phyloP scores from a whole-genome alignment of 2,329 filamentous ascomycete species.

The Thielaviopsis punctulata region DNA sequence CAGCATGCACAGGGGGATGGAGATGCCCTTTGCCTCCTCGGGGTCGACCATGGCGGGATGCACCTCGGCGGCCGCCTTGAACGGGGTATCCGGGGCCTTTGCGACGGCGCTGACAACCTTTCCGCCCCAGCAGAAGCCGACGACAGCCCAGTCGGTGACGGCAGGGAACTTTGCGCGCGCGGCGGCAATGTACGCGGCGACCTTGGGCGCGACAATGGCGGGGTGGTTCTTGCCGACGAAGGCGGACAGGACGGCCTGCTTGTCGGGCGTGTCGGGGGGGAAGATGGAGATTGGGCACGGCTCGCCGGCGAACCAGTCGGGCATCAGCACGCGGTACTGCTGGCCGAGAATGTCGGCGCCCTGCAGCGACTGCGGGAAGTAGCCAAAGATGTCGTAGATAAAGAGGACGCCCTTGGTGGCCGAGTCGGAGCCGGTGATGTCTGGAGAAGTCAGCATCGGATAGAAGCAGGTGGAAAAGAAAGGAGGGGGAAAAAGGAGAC shows the following conservation, averaged over 20 bases:
- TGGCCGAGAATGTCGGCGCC: conserved; percentile 50
- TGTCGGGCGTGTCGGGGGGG: conserved; percentile 47
- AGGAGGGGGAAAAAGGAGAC: conserved; percentile 7
- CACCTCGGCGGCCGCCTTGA: conserved; percentile 33
- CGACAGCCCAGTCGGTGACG: conserved; percentile 40
- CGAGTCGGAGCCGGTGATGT: conserved; percentile 30
- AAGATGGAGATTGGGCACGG: conserved; percentile 42
- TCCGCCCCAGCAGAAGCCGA: conserved; percentile 56
- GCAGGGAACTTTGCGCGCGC: conserved; percentile 33
- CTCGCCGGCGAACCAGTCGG: conserved; percentile 74
- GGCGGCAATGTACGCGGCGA: conserved; percentile 38
- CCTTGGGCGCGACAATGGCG: conserved; percentile 27
- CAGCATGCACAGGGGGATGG: conserved; percentile 43
- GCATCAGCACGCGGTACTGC: conserved; percentile 76
- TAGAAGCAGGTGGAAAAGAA: background rate
- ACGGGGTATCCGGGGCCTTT: conserved; percentile 31
- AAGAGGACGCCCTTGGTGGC: conserved; percentile 41
- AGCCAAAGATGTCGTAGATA: conserved; percentile 53
- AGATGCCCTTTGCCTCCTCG: conserved; percentile 40
- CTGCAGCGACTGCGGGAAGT: conserved; percentile 52
- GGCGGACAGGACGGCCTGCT: conserved; percentile 36
- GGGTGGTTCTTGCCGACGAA: conserved; percentile 40
- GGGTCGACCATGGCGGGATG: conserved; percentile 50
- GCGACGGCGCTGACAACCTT: conserved; percentile 41
- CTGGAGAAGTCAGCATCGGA: conserved; percentile 15